Percentiles rank a stretch among this genome's conserved stretches.
Conservation (phyloP, 1,284 basidiomycete genomes). For the Austroboletus novae-zelandiae region DNA sequence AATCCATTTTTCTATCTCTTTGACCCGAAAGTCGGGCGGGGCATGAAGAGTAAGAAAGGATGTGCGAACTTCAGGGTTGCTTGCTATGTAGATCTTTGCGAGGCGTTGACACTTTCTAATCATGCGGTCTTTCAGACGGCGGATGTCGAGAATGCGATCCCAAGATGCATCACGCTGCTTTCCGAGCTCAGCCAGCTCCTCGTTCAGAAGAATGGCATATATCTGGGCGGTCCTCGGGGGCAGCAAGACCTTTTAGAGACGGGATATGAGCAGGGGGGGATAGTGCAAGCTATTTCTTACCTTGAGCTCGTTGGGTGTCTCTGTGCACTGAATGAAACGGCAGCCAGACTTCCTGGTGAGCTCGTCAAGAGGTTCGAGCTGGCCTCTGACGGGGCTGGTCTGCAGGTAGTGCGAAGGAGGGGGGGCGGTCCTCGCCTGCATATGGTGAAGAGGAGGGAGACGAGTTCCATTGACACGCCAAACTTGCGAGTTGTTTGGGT, state of each 20-base stretch:
- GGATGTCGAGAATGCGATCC: constrained; percentile 67
- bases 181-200: constrained; percentile 57
- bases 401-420: constrained; percentile 52
- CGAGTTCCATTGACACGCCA: constrained; percentile 19
- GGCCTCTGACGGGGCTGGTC: constrained; percentile 65
- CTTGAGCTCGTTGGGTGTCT: constrained; percentile 71
- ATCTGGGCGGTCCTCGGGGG: constrained; percentile 69
- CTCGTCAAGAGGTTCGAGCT: constrained; percentile 61
- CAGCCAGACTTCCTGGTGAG: constrained; percentile 51
- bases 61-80: constrained; percentile 35
- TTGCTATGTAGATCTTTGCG: constrained; percentile 40
- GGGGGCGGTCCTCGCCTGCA: constrained; percentile 13
- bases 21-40: constrained; percentile 66
- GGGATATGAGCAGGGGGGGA: constrained; percentile 10
- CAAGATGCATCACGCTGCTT: constrained; percentile 55
- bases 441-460: constrained; percentile 11
- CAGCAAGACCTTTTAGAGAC: constrained; percentile 51
- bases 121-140: constrained; percentile 75
- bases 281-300: constrained; percentile 33
- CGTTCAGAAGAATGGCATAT: constrained; percentile 61
- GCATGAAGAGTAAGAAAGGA: constrained; percentile 64
- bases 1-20: constrained; percentile 77
- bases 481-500: constrained; percentile 29
- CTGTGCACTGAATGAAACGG: constrained; percentile 70
- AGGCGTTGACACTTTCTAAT: constrained; percentile 70